These are phyloP conservation scores for Solanum okadae DNA, from an alignment of 257 asterid species.

Conservation along the genomic window DNA sequence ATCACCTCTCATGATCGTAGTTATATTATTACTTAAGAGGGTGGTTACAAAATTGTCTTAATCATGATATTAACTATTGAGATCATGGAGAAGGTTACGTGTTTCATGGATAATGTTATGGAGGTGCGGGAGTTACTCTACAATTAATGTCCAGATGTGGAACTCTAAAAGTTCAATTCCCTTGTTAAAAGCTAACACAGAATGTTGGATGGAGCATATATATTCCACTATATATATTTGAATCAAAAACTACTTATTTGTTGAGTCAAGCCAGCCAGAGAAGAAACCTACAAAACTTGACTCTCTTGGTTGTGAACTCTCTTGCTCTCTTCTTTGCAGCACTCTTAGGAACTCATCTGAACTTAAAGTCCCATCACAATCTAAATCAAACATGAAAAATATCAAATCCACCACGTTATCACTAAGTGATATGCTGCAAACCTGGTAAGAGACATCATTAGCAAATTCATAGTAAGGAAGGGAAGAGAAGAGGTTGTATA, in stretches of 20 bases:
- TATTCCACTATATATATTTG: neutral
- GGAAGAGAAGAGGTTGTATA: neutral
- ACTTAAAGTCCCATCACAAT: slow-evolving; percentile 70
- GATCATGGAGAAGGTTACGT: neutral
- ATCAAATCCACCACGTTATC: slow-evolving; percentile 62
- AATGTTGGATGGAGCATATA: neutral
- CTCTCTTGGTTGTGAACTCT: slow-evolving; percentile 31
- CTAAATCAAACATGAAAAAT: slow-evolving; percentile 57
- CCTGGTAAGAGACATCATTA: slow-evolving; percentile 27
- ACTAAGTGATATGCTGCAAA: slow-evolving; percentile 64
- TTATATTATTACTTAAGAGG: neutral
- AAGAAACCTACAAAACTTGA: slow-evolving; percentile 40
- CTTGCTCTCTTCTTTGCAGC: slow-evolving; percentile 46
- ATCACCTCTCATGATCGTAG: neutral
- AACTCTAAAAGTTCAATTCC: neutral
- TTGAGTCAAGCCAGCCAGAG: slow-evolving; percentile 52
- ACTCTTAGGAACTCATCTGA: slow-evolving; percentile 74
- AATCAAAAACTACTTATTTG: slow-evolving; percentile 22
- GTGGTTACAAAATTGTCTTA: neutral
- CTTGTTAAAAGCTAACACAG: neutral
- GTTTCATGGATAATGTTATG: neutral
- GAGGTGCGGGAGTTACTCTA: neutral
- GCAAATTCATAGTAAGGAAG: neutral
- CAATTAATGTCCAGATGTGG: neutral
- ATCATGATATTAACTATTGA: neutral